Percentiles rank a stretch among this genome's conserved stretches.
Evolutionary conservation across 106 monocot species (phyloP).

Genomic region (Xerophyta viscosa): DNA sequence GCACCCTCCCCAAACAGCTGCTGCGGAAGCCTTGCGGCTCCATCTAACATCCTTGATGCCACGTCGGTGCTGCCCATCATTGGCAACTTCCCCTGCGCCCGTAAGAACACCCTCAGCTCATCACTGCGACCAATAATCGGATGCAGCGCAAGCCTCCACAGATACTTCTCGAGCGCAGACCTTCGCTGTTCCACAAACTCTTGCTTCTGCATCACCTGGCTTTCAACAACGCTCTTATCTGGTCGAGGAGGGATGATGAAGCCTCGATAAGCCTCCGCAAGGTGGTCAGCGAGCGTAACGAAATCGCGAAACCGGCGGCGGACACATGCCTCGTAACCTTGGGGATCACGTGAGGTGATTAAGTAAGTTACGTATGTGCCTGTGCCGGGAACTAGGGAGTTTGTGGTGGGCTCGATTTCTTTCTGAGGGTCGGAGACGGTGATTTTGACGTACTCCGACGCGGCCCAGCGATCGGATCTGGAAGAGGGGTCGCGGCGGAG

Average conservation of each 20-base stretch:
- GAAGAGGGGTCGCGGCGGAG: constrained; percentile 11
- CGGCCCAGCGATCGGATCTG: background rate
- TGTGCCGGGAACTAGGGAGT: constrained; percentile 61
- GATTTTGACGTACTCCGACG: constrained; percentile 48
- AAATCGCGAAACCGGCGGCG: constrained; percentile 86
- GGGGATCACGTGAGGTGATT: constrained; percentile 35
- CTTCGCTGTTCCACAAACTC: constrained; percentile 93
- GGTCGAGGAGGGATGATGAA: constrained; percentile 78
- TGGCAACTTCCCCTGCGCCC: constrained; percentile 44
- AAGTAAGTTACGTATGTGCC: constrained; percentile 64
- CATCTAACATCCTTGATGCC: constrained; percentile 79
- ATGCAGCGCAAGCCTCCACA: constrained; percentile 52
- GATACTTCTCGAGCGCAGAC: constrained; percentile 70
- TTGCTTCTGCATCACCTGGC: constrained; percentile 87
- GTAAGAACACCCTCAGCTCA: constrained; percentile 60
- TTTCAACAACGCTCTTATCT: constrained; percentile 81
- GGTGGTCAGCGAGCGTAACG: constrained; percentile 80
- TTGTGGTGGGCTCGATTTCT: constrained; percentile 43
- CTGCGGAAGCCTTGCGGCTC: constrained; percentile 54
- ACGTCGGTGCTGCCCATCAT: constrained; percentile 50
- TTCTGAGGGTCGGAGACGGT: constrained; percentile 68
- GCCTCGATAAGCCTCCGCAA: constrained; percentile 72
- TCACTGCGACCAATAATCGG: constrained; percentile 69
- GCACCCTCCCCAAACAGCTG: constrained; percentile 51
- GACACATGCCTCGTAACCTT: constrained; percentile 24